Percentiles rank a stretch among this genome's conserved stretches.
Evolutionary conservation across 129 eudicot genomes (phyloP).

Genomic region (Mikania micrantha): DNA sequence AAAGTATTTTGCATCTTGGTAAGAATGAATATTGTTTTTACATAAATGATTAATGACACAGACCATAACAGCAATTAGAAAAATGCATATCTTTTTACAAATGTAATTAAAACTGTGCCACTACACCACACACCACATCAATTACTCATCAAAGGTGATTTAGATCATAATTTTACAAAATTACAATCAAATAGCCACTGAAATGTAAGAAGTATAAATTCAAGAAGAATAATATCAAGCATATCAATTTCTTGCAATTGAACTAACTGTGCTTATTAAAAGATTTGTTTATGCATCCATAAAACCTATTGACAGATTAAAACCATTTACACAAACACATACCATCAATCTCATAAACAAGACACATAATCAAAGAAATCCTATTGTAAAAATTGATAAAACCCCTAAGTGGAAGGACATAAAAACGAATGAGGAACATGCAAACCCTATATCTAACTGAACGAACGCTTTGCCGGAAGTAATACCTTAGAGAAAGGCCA

Average conservation of each 20-base stretch:
- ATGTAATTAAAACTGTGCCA: neutral
- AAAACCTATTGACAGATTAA: neutral
- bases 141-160: neutral
- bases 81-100: neutral
- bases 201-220: neutral
- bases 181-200: neutral
- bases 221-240: too few relatives aligned
- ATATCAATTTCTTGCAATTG: too few relatives aligned
- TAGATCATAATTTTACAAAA: neutral
- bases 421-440: neutral
- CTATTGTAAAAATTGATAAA: neutral
- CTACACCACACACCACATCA: neutral
- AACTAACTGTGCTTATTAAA: too few relatives aligned
- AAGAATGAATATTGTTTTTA: neutral
- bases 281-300: too few relatives aligned
- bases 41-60: neutral
- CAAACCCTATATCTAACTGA: neutral
- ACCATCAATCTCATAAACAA: neutral
- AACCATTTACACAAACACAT: neutral
- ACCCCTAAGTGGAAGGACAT: neutral
- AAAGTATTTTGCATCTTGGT: neutral
- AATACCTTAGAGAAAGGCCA: constrained; percentile 44
- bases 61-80: neutral
- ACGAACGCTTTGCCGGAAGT: neutral
- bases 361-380: neutral